Base-by-base conservation (phyloP, 2,329 filamentous ascomycete species). In the Beauveria brongniartii region DNA sequence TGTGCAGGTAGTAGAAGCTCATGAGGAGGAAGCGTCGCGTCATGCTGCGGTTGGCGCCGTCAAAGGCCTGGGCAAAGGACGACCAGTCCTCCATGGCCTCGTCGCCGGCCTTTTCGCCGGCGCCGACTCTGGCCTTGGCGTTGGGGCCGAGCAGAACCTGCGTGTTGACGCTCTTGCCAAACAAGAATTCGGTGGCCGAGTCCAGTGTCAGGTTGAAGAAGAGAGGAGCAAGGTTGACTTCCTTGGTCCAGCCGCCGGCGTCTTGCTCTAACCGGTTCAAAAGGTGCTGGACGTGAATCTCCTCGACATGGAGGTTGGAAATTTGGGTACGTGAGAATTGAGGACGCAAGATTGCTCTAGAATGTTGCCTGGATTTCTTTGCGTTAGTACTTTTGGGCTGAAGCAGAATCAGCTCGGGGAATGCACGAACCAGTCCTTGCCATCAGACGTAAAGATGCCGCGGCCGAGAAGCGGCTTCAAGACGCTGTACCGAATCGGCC, bases 131-230 rank as follows among this genome's bases (percentile, higher is more conserved):
- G 26, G 34, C 34, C 16, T 53, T n/a, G 44, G 59, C 47, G 50
- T 41, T 41, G 26, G 48, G 40, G 9, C 16, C 57, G 24, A 28
- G 43, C 16, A 54, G 69, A 10, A 74, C 69, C 67, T 80, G 69
- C 2, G 69, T 70, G 65, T 73, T 67, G 2, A 69, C 68, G 12
- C 79, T 81, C 65, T 82, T 75, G 8, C 86, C 85, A 62, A 87
- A 86, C 8, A 89, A 74, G 65, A 88, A 84, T 50, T 76, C 72
- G 10, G 77, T 77, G 0, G 76, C 70, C 1, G 74, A 72, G 59
- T 80, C 77, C 10, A 80, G 69, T 1, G 78, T 78, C 34, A 79
- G 69, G 44, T 72, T 72, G 70, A 78, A 80, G 65, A 79, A 75
- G 6, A 80, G 68, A 0, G 75, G 74, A 61, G 75, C 73, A 1